phyloP scores from a whole-genome alignment of 352 stramenopile species.

The Salisapilia sapeloensis region DNA sequence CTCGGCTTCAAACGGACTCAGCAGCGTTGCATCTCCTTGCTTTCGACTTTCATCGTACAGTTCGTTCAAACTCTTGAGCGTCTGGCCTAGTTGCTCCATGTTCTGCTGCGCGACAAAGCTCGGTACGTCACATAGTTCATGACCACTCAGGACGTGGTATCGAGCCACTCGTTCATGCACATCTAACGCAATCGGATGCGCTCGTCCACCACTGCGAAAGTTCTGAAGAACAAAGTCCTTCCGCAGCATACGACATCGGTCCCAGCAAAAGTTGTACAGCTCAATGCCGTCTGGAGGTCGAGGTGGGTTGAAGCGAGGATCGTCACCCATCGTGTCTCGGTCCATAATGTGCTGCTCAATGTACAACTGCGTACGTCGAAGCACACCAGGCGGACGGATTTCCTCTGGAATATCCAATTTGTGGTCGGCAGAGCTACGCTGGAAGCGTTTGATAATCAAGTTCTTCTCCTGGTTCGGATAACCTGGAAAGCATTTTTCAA shows the following conservation, averaged over 20 bases:
- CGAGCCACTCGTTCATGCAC: constrained; percentile 91
- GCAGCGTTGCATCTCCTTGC: constrained; percentile 21
- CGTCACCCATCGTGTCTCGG: constrained; percentile 32
- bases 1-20: constrained; percentile 75
- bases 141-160: constrained; percentile 91
- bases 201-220: constrained; percentile 87
- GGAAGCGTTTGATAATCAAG: constrained; percentile 77
- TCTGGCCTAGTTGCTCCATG: constrained; percentile 81
- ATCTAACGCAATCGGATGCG: constrained; percentile 83
- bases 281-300: constrained; percentile 60
- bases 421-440: constrained; percentile 72
- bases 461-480: constrained; percentile 34
- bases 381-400: constrained; percentile 57
- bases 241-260: constrained; percentile 90
- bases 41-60: constrained; percentile 77
- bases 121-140: constrained; percentile 78
- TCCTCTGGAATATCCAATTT: constrained; percentile 73
- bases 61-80: constrained; percentile 75
- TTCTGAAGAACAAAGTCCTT: constrained; percentile 96
- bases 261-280: constrained; percentile 96
- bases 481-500: constrained; percentile 66
- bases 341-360: constrained; percentile 80
- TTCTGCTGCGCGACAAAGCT: constrained; percentile 81
- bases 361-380: constrained; percentile 67
- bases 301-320: constrained; percentile 53